Evolutionary conservation across 306 rosid genomes (phyloP).

Genomic region (Trifolium pratense): DNA sequence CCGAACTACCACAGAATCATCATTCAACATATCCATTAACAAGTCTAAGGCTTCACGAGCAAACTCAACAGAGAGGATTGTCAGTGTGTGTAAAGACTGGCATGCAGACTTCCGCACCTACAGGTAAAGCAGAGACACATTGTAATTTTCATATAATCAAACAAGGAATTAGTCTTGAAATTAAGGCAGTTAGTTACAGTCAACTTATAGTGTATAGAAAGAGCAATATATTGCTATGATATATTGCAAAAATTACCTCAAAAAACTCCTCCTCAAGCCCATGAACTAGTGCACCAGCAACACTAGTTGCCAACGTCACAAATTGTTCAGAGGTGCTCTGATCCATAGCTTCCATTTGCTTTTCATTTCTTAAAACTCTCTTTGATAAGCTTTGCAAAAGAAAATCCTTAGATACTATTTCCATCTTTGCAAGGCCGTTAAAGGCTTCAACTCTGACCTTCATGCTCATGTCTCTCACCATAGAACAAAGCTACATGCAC

Average conservation of each 20-base stretch:
- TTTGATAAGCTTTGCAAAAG: constrained; percentile 83
- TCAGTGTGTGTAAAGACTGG: constrained; percentile 59
- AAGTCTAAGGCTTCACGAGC: constrained; percentile 68
- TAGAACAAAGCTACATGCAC: constrained; percentile 74
- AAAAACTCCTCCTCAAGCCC: constrained; percentile 95
- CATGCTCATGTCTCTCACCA: constrained; percentile 89
- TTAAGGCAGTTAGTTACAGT: constrained; percentile 12
- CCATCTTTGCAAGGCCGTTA: constrained; percentile 60
- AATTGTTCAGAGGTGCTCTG: constrained; percentile 56
- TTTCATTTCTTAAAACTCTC: constrained; percentile 58
- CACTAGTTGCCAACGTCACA: constrained; percentile 51
- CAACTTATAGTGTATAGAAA: constrained; percentile 31
- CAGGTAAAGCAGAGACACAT: constrained; percentile 43
- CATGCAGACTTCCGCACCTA: constrained; percentile 87
- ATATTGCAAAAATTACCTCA: constrained; percentile 59
- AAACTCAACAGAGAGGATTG: constrained; percentile 62
- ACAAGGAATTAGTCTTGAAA: constrained; percentile 12
- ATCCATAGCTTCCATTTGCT: constrained; percentile 51
- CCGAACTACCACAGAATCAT: constrained; percentile 67
- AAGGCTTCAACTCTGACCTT: constrained; percentile 80
- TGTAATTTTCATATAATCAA: constrained; percentile 19
- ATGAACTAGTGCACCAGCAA: constrained; percentile 85
- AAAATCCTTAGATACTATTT: constrained; percentile 71
- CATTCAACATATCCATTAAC: constrained; percentile 76
- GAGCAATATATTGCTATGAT: constrained; percentile 16